Conservation (phyloP, 1,284 basidiomycete genomes). For the Cryptococcus sp. region DNA sequence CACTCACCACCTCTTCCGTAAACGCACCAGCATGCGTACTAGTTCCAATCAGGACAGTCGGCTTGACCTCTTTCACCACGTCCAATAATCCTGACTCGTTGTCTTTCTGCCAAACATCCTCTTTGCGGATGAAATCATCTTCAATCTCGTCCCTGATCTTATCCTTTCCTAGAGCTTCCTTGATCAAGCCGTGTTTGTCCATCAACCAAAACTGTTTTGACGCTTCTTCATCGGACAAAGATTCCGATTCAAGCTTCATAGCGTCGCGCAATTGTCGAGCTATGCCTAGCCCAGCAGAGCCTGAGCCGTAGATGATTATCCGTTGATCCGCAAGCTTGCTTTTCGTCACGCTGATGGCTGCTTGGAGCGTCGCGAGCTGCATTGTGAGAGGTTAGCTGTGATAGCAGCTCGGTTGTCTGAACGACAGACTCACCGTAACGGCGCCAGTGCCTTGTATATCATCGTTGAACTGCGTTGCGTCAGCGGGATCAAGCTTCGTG, state of each 20-base stretch:
- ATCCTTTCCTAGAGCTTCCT: constrained; percentile 55
- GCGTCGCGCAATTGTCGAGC: constrained; percentile 64
- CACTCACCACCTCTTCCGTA: constrained; percentile 63
- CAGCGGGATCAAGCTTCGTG: not conserved
- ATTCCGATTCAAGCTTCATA: constrained; percentile 59
- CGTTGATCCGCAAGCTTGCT: constrained; percentile 69
- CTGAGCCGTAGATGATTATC: constrained; percentile 75
- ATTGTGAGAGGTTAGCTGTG: constrained; percentile 57
- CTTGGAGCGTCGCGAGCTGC: constrained; percentile 63
- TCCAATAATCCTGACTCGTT: constrained; percentile 62
- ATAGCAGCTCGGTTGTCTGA: constrained; percentile 52
- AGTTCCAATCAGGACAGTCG: constrained; percentile 77
- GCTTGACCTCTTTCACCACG: constrained; percentile 66
- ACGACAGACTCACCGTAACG: constrained; percentile 58
- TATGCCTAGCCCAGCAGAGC: constrained; percentile 80
- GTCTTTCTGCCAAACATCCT: constrained; percentile 53
- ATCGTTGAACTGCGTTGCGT: constrained; percentile 65
- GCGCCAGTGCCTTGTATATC: constrained; percentile 78
- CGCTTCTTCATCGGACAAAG: constrained; percentile 54
- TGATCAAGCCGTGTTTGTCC: constrained; percentile 53
- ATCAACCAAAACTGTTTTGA: constrained; percentile 66
- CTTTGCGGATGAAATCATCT: constrained; percentile 60
- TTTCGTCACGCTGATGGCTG: constrained; percentile 72
- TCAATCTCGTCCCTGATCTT: constrained; percentile 60
- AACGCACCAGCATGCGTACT: constrained; percentile 80